Percentiles rank a stretch among this genome's conserved stretches.
Evolutionary conservation across 306 rosid species (phyloP).

Genomic region (Rubus idaeus): DNA sequence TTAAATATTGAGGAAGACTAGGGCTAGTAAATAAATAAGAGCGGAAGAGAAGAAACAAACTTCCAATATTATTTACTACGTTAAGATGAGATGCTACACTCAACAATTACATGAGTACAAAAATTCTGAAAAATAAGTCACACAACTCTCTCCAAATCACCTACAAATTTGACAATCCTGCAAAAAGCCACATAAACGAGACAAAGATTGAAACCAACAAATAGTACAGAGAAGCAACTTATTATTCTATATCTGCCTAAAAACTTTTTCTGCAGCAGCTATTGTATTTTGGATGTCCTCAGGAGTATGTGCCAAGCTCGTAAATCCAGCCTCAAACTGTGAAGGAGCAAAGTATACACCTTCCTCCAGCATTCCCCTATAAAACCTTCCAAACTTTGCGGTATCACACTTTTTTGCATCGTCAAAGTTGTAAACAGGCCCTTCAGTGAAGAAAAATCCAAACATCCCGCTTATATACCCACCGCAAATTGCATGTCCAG

Average conservation of each 20-base stretch:
- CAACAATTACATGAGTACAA: background rate
- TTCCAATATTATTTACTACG: background rate
- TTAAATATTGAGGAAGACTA: too few relatives aligned
- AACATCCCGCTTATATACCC: constrained; percentile 89
- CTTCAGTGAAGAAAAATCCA: constrained; percentile 92
- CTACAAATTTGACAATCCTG: constrained; percentile 14
- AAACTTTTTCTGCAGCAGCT: constrained; percentile 93
- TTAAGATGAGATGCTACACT: constrained; percentile 1
- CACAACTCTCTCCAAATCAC: constrained; percentile 1
- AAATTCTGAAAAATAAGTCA: background rate
- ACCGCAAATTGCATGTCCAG: constrained; percentile 91
- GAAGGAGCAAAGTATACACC: constrained; percentile 96
- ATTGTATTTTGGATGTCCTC: constrained; percentile 81
- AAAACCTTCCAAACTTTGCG: constrained; percentile 72
- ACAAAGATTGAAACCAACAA: background rate
- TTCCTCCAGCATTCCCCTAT: constrained; percentile 87
- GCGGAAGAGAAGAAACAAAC: background rate
- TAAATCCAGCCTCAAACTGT: constrained; percentile 96
- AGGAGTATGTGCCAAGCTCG: constrained; percentile 84
- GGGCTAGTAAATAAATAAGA: too few relatives aligned
- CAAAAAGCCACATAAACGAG: background rate
- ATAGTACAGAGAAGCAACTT: constrained; percentile 11
- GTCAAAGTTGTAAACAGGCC: constrained; percentile 74
- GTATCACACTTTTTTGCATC: constrained; percentile 89
- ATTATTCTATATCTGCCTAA: constrained; percentile 51